A percentile compares a stretch with the other conserved stretches of the same genome.
phyloP scores from a whole-genome alignment of 1,139 yeast genomes.

The Hanseniaspora sp. region DNA sequence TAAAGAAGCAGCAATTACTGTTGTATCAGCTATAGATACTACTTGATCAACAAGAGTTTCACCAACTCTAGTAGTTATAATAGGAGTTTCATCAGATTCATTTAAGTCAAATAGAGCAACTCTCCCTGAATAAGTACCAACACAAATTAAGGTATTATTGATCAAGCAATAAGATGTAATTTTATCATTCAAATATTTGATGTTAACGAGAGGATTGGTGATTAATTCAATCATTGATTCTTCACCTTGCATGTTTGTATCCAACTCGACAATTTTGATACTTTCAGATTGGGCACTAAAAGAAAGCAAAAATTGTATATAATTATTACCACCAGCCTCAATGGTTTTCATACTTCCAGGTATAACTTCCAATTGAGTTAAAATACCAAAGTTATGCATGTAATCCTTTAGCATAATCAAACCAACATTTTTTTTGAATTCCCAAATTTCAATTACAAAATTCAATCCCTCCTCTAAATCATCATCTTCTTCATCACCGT shows the following conservation, averaged over 20 bases:
- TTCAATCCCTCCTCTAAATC: neutral
- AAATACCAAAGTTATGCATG: neutral
- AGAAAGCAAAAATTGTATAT: neutral
- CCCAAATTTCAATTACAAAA: conserved; percentile 6
- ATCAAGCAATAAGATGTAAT: conserved; percentile 3
- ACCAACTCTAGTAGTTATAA: neutral
- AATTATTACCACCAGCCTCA: neutral
- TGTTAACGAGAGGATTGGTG: neutral
- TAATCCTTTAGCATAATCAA: conserved; percentile 1
- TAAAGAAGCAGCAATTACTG: neutral
- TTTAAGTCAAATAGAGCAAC: conserved; percentile 1
- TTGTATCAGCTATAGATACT: neutral
- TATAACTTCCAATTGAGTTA: neutral
- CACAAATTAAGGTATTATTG: neutral
- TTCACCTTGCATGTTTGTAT: neutral
- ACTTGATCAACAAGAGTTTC: neutral
- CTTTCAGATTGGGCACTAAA: neutral
- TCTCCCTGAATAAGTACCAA: conserved; percentile 3
- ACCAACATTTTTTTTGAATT: conserved; percentile 2
- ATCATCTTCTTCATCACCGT: neutral
- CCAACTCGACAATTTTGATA: neutral
- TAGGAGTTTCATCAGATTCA: neutral
- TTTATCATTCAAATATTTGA: conserved; percentile 1
- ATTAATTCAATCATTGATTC: neutral
- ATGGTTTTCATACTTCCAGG: neutral